A percentile compares a stretch with the other conserved stretches of the same genome.
Conservation (phyloP, 1,284 basidiomycete species). For the Leccinum pallidistipes region DNA sequence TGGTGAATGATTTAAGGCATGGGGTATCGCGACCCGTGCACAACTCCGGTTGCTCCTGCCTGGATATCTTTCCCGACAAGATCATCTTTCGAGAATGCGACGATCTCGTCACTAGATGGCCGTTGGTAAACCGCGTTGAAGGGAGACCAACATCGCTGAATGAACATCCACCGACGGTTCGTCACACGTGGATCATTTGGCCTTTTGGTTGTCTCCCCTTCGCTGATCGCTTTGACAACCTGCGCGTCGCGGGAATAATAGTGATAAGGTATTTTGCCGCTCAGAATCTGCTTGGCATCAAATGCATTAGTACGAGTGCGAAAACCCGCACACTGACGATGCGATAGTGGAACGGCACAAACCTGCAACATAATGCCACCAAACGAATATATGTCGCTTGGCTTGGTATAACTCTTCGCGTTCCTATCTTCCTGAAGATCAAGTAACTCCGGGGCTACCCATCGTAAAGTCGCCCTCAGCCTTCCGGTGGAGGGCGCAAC, state of each 20-base stretch:
- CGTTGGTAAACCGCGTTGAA: background rate
- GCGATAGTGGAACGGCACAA: background rate
- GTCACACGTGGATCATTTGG: constrained; percentile 7
- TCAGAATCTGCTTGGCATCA: constrained; percentile 11
- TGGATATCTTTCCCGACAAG: background rate
- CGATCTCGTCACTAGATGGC: constrained; percentile 4
- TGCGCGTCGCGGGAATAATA: constrained; percentile 9
- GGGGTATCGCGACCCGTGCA: background rate
- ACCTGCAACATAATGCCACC: constrained; percentile 21
- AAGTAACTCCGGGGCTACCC: constrained; percentile 12
- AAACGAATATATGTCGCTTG: constrained; percentile 18
- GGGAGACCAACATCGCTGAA: constrained; percentile 7
- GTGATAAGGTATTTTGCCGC: constrained; percentile 19
- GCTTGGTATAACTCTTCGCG: background rate
- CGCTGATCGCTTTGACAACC: constrained; percentile 11
- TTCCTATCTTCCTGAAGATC: background rate
- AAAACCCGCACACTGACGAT: background rate
- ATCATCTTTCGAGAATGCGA: constrained; percentile 5
- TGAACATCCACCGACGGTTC: constrained; percentile 13
- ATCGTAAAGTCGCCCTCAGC: constrained; percentile 4
- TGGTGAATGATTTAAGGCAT: background rate
- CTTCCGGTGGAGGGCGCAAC: background rate
- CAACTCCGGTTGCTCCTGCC: background rate
- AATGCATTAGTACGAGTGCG: background rate
- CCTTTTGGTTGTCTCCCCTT: constrained; percentile 4